These are phyloP conservation scores for Chenopodium formosanum DNA, from an alignment of 148 eudicot genomes.

Conservation along the genomic window DNA sequence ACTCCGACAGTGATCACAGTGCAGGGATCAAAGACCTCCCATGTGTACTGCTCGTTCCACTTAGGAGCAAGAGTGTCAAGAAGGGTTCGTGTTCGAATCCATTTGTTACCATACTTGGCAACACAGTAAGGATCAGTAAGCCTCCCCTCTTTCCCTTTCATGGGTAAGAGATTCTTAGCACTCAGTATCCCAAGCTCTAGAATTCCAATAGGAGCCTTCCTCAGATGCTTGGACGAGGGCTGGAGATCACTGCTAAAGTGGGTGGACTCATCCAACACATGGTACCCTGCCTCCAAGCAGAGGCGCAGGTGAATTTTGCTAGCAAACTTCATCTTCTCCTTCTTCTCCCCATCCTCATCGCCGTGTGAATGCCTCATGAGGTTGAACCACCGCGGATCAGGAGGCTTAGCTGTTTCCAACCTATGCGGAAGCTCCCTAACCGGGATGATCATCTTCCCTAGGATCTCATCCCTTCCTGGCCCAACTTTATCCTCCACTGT, in stretches of 20 bases:
- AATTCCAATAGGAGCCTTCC: constrained; percentile 73
- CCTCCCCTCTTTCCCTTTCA: constrained; percentile 71
- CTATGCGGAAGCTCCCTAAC: constrained; percentile 70
- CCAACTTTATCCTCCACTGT: constrained; percentile 66
- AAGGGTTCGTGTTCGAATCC: constrained; percentile 90
- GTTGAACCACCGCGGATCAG: constrained; percentile 72
- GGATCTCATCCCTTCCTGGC: constrained; percentile 61
- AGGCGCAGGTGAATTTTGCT: constrained; percentile 71
- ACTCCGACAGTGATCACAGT: constrained; percentile 89
- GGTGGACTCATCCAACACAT: constrained; percentile 88
- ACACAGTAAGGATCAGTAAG: constrained; percentile 87
- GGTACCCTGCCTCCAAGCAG: constrained; percentile 81
- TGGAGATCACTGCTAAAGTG: constrained; percentile 93
- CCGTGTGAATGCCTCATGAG: constrained; percentile 46
- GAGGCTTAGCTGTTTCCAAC: constrained; percentile 48
- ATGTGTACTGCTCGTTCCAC: constrained; percentile 95
- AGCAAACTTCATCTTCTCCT: constrained; percentile 64
- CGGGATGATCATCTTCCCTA: constrained; percentile 62
- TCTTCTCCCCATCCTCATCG: constrained; percentile 59
- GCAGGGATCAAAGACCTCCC: constrained; percentile 94
- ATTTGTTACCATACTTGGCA: constrained; percentile 90
- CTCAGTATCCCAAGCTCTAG: constrained; percentile 83
- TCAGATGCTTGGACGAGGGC: constrained; percentile 71
- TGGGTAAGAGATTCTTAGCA: constrained; percentile 71
- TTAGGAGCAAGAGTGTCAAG: constrained; percentile 64